phyloP scores from a whole-genome alignment of 2,329 filamentous ascomycete genomes.

The Blumeria graminis region DNA sequence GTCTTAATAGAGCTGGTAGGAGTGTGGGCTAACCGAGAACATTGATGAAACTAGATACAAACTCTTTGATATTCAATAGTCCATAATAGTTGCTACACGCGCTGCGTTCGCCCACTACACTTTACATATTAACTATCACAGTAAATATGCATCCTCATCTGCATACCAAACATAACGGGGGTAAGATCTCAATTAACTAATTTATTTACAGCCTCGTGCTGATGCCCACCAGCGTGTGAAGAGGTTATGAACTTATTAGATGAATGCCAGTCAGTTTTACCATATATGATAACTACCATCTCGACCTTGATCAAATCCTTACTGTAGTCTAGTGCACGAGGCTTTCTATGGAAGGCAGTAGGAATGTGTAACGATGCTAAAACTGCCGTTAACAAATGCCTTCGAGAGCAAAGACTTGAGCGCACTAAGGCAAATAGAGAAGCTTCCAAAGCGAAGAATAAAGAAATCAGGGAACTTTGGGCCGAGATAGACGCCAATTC shows the following conservation, averaged over 20 bases:
- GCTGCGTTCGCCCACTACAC: no score
- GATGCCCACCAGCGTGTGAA: conserved; percentile 46
- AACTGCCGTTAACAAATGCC: conserved; percentile 58
- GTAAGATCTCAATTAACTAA: conserved; percentile 23
- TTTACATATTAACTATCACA: no score
- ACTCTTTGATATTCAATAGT: no score
- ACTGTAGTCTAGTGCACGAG: conserved; percentile 20
- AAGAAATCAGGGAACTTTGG: conserved; percentile 55
- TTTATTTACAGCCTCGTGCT: background rate
- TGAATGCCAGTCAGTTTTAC: conserved; percentile 44
- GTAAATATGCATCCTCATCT: conserved; percentile 79
- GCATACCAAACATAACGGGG: conserved; percentile 74
- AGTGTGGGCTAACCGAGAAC: no score
- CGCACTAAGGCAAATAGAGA: conserved; percentile 56
- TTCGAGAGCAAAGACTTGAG: conserved; percentile 57
- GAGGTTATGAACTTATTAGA: conserved; percentile 85
- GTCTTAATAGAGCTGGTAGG: no score
- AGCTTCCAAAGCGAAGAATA: conserved; percentile 41
- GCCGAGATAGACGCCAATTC: conserved; percentile 52
- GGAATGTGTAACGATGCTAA: conserved; percentile 84
- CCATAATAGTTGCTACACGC: no score
- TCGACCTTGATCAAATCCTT: background rate
- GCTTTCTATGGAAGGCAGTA: conserved; percentile 76
- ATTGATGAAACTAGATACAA: no score
- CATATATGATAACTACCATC: background rate